Base-by-base conservation (phyloP, 371 early-diverging fungal species). In the Actinomucor elegans region DNA sequence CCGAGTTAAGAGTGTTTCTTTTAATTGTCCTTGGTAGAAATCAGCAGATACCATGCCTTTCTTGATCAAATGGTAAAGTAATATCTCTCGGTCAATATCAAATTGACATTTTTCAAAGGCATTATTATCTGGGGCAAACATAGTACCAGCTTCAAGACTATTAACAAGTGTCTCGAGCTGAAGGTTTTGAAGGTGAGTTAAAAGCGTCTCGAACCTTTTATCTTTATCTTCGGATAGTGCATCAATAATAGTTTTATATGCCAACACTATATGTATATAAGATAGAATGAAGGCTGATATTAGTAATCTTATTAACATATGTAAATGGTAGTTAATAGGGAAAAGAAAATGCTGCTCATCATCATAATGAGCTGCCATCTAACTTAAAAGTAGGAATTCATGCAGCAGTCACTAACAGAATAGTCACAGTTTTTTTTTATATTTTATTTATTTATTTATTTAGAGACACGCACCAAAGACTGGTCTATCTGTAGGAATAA, bases 41-140 rank as follows among this genome's bases (percentile, higher is more conserved):
- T 54, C 47, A 26, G 26, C 29, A 4, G 27, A 21, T 28, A 56
- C 50, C 3, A 62, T 44, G 2, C 66, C 65, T n/a, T 60, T 56
- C 53, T 54, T 14, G 56, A 65, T n/a, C 64, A 50, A 14, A 57
- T 81, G 83, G 31, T 80, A 83, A 1, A 76, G 48, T 0, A 83
- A 55, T 11, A 53, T 48, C 5, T 57, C 61, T 1, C 53, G 54
- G 23, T 65, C 67, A 4, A 83, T 58, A 0, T 69, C 56, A 14
- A 23, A 37, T 5, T 61, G 53, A 24, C 44, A 41, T 46, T 61
- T 58, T 1, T 48, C 34, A 26, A 83, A 83, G 8, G 83, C 83
- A 8, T 73, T 69, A 45, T 83, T 77, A 46, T 70, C 71, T 5
- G 81, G 81, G 8, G 83, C 81, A 69, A 83, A 79, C 32, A 83